Base-by-base conservation (phyloP, 2,329 filamentous ascomycete genomes). In the Hypoxylon sp. region DNA sequence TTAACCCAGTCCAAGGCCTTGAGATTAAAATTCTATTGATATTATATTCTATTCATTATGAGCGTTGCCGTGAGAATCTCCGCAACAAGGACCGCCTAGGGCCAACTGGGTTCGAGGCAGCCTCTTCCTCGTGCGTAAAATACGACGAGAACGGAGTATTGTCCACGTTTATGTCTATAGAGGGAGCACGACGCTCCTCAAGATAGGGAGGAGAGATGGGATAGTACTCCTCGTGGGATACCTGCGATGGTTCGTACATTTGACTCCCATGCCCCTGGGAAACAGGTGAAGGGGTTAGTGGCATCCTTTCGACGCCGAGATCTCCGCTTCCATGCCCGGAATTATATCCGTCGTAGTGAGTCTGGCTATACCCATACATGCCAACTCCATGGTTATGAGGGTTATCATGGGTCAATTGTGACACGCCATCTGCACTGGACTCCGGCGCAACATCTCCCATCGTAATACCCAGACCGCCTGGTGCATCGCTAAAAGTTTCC, bases 141-240 rank as follows among this genome's bases (percentile, higher is more conserved):
- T 59, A 59, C 1, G 56, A 51, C 56, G 56, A 51, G 35, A 51
- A 59, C 15, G 47, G 56, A 4, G 56, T 51, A 8, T 29, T 32
- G 17, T 59, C 56, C 6, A 59, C 56, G 24, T 51, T 44, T 5
- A 59, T 37, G 15, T 59, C 56, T 17, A 51, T 31, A 4, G 56
- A 59, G 3, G 56, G 47, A 21, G 32, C 56, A 6, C 56, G 46
- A 29, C 35, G 29, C 32, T 59, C 46, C 10, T 50, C 56, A 7
- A 48, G 17, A 10, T 44, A 31, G 8, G 44, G 54, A 0, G 54
- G 54, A 7, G 24, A 44, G 8, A 44, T 44, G 17, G 17, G 54
- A 17, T 48, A 27, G 31, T 58, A 39, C 31, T 39, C 39, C 11
- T 47, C 42, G 2, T 46, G 31, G 1, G 54, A n/a, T 31, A 37